Evolutionary conservation across 2,329 filamentous ascomycete genomes (phyloP).

Genomic region (Epichloe hybrida): DNA sequence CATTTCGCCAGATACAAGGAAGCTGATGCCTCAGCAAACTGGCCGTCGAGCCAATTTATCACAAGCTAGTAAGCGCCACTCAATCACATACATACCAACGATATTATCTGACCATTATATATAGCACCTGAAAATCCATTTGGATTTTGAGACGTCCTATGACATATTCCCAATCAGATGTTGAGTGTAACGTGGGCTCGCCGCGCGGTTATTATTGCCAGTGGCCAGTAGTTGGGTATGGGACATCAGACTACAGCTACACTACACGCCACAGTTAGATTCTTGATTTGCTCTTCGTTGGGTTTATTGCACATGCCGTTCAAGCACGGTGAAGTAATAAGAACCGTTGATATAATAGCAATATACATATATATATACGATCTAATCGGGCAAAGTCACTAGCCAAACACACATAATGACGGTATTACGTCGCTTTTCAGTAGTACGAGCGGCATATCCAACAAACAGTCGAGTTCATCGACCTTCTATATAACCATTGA

Average conservation of each 20-base stretch:
- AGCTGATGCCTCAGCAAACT: conserved; percentile 72
- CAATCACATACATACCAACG: not conserved
- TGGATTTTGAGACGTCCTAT: conserved; percentile 26
- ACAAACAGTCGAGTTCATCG: not conserved
- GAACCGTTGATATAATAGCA: not conserved
- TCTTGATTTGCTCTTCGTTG: not conserved
- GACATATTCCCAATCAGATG: not conserved
- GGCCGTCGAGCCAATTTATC: conserved; percentile 80
- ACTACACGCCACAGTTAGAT: not conserved
- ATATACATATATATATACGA: not conserved
- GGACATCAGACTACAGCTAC: not conserved
- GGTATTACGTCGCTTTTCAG: not conserved
- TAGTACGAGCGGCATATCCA: not conserved
- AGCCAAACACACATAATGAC: not conserved
- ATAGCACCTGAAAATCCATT: conserved; percentile 41
- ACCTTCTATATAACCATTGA: not conserved
- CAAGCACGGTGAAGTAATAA: not conserved
- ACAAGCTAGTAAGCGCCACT: conserved; percentile 69
- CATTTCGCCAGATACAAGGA: conserved; percentile 57
- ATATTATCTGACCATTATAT: not conserved
- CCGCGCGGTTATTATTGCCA: not conserved
- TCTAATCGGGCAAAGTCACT: not conserved
- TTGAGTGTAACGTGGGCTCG: not conserved
- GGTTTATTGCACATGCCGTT: not conserved
- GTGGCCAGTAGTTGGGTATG: not conserved